Percentiles rank a stretch among this genome's conserved stretches.
These are phyloP conservation scores for Chytriomyces sp. DNA, from an alignment of 192 early-diverging fungal species.

Conservation along the genomic window DNA sequence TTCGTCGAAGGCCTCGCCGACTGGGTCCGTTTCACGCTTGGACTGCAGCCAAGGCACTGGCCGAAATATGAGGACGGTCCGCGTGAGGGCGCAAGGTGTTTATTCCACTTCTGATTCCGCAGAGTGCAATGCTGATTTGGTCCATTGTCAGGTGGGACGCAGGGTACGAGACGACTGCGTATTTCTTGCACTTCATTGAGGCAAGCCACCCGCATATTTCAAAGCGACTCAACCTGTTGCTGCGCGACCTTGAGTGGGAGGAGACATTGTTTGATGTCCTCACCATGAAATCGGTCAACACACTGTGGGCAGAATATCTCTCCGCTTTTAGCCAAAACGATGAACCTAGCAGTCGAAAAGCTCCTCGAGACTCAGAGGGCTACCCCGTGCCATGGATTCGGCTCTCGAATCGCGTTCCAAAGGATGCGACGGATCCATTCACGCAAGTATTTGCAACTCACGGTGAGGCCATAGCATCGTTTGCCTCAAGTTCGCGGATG, in stretches of 20 bases:
- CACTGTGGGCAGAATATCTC: slow-evolving; percentile 21
- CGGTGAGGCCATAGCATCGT: not conserved
- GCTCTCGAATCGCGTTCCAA: not conserved
- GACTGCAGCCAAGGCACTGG: slow-evolving; percentile 29
- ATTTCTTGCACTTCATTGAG: slow-evolving; percentile 37
- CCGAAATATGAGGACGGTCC: not conserved
- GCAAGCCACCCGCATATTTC: not conserved
- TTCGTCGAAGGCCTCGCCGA: slow-evolving; percentile 47
- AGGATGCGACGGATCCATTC: not conserved
- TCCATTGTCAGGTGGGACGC: no score
- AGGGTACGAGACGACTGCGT: slow-evolving; percentile 43
- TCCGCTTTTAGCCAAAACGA: slow-evolving; percentile 1
- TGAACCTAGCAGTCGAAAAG: not conserved
- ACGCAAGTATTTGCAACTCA: not conserved
- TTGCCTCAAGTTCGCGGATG: not conserved
- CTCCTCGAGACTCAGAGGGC: not conserved
- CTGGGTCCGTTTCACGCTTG: slow-evolving; percentile 28
- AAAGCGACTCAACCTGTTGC: slow-evolving; percentile 9
- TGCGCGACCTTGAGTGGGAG: slow-evolving; percentile 22
- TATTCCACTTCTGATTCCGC: not conserved
- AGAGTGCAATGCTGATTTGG: not conserved
- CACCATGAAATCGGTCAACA: not conserved
- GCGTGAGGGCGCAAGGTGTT: no score
- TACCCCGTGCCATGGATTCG: not conserved
- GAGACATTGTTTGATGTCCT: slow-evolving; percentile 11